Conservation (phyloP, 208 protist genomes). For the Trichomonas vaginalis region DNA sequence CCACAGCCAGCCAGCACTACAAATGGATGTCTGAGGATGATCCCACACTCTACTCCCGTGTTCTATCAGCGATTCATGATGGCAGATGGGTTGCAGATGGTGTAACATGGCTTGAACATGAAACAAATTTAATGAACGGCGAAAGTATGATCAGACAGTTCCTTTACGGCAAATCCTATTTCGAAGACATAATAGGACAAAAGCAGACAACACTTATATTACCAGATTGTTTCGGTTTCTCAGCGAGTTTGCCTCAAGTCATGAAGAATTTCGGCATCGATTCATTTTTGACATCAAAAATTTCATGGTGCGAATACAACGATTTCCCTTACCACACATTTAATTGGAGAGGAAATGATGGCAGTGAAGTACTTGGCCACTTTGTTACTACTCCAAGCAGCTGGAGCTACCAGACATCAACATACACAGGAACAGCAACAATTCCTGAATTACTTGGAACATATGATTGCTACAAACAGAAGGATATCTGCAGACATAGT, state of each 20-base stretch:
- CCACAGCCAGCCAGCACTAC: neutral
- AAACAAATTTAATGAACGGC: neutral
- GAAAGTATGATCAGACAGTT: constrained; percentile 7
- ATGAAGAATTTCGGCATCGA: neutral
- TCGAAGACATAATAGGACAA: neutral
- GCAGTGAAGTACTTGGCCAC: neutral
- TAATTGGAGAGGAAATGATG: constrained; percentile 20
- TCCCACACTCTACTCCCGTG: neutral
- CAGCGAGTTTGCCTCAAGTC: neutral
- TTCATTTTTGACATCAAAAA: neutral
- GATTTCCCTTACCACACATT: neutral
- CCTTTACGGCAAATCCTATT: neutral
- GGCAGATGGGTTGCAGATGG: neutral
- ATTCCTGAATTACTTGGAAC: neutral
- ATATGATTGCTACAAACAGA: neutral
- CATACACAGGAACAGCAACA: neutral
- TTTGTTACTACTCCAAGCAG: neutral
- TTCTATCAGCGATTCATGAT: neutral
- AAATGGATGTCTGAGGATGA: neutral
- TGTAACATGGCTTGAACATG: neutral
- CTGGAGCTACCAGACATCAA: neutral
- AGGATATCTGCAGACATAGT: neutral
- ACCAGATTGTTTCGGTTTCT: neutral
- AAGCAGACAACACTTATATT: neutral
- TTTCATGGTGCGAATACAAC: neutral